These are phyloP conservation scores for Scytalidium lignicola DNA, from an alignment of 2,329 filamentous ascomycete genomes.

Conservation along the genomic window DNA sequence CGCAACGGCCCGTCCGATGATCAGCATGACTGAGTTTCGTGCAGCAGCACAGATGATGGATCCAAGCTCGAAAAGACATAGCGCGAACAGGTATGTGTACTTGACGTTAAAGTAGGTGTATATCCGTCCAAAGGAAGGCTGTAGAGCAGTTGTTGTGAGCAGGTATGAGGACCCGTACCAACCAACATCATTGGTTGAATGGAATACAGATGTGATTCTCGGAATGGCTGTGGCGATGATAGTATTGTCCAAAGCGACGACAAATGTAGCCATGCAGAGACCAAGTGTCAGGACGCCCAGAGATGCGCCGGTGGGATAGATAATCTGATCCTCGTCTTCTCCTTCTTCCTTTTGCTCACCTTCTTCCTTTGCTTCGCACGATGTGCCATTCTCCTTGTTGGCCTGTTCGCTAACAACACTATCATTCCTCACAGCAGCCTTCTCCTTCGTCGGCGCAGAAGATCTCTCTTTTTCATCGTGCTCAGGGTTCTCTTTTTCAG, in stretches of 20 bases:
- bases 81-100: constrained; percentile 24
- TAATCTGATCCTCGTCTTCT: constrained; percentile 11
- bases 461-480: background rate
- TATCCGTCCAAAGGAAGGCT: constrained; percentile 28
- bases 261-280: constrained; percentile 42
- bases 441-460: background rate
- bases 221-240: constrained; percentile 36
- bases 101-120: constrained; percentile 31
- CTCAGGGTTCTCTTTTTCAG: background rate
- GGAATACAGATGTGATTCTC: constrained; percentile 34
- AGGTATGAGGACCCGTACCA: constrained; percentile 34
- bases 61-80: constrained; percentile 31
- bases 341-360: constrained; percentile 6
- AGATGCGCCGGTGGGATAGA: constrained; percentile 21
- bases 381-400: background rate
- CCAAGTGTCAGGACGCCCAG: constrained; percentile 39
- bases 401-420: background rate
- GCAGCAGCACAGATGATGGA: constrained; percentile 30
- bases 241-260: constrained; percentile 39
- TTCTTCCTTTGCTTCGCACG: constrained; percentile 4
- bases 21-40: constrained; percentile 29
- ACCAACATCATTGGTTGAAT: constrained; percentile 33
- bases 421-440: background rate
- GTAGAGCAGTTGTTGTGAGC: constrained; percentile 31
- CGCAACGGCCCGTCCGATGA: constrained; percentile 30